These are phyloP conservation scores for Pugionium dolabratum DNA, from an alignment of 345 rosid genomes.

Conservation along the genomic window DNA sequence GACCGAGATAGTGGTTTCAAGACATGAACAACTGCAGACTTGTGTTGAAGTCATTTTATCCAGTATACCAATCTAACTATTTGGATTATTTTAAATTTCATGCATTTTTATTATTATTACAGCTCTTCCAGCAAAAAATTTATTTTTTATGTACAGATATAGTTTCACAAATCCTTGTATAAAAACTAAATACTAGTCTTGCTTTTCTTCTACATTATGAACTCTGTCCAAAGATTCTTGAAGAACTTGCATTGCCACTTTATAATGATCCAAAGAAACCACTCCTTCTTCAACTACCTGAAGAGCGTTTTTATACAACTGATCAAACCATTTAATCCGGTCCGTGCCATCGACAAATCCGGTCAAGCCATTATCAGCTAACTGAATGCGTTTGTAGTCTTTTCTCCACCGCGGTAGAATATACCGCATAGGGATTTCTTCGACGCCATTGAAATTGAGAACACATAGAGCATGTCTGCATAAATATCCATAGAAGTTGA, in stretches of 20 bases:
- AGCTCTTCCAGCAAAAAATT: slow-evolving; percentile 8
- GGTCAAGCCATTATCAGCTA: slow-evolving; percentile 39
- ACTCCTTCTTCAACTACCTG: slow-evolving; percentile 72
- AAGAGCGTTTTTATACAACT: slow-evolving; percentile 55
- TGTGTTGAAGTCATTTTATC: not conserved
- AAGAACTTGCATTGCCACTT: slow-evolving; percentile 55
- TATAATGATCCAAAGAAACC: slow-evolving; percentile 63
- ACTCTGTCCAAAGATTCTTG: slow-evolving; percentile 56
- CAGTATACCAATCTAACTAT: not conserved
- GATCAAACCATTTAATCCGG: slow-evolving; percentile 55
- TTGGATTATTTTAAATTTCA: not conserved
- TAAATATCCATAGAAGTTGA: slow-evolving; percentile 75
- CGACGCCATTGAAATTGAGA: slow-evolving; percentile 71
- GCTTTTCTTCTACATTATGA: slow-evolving; percentile 50
- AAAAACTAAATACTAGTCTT: slow-evolving; percentile 26
- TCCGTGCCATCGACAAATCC: slow-evolving; percentile 28
- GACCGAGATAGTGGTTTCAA: too few relatives aligned
- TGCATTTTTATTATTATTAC: slow-evolving; percentile 6
- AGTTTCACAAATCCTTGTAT: slow-evolving; percentile 6
- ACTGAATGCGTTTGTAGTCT: slow-evolving; percentile 57
- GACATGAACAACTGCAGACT: too few relatives aligned
- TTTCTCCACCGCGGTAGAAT: slow-evolving; percentile 66
- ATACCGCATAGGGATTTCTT: slow-evolving; percentile 64
- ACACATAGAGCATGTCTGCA: slow-evolving; percentile 85
- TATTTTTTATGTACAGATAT: slow-evolving; percentile 21